These are phyloP conservation scores for Phytophthora sp. DNA, from an alignment of 352 stramenopile species.

Conservation along the genomic window DNA sequence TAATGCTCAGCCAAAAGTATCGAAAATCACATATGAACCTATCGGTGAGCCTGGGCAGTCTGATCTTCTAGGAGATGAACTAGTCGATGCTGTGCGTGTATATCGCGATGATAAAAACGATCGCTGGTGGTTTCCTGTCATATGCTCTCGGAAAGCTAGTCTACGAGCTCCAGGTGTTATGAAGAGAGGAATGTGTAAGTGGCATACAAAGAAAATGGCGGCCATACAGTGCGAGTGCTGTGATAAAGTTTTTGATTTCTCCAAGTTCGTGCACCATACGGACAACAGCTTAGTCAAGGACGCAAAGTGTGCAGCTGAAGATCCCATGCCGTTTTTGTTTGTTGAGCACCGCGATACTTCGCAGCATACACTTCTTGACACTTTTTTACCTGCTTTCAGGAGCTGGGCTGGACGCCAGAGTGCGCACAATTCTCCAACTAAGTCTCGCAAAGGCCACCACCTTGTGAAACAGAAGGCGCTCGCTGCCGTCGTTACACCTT, in stretches of 20 bases:
- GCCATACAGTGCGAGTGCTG: slow-evolving; percentile 29
- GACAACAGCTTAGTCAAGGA: slow-evolving; percentile 27
- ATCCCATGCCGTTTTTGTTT: slow-evolving; percentile 33
- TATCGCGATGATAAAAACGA: slow-evolving; percentile 5
- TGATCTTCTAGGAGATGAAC: slow-evolving; percentile 21
- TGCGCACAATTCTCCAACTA: slow-evolving; percentile 10
- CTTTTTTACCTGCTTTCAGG: slow-evolving; percentile 16
- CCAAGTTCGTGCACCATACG: slow-evolving; percentile 30
- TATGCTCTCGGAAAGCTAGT: slow-evolving; percentile 27
- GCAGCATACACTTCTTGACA: slow-evolving; percentile 14
- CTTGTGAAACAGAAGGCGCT: slow-evolving; percentile 3
- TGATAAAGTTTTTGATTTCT: slow-evolving; percentile 4
- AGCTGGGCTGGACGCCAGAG: slow-evolving; percentile 11
- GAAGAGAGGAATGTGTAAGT: slow-evolving; percentile 29
- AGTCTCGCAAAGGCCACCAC: slow-evolving; percentile 2
- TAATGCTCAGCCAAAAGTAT: too few relatives aligned
- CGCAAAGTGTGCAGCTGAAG: slow-evolving; percentile 13
- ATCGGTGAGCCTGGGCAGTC: slow-evolving; percentile 7
- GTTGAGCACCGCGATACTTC: slow-evolving; percentile 27
- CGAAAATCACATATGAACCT: slow-evolving; percentile 4
- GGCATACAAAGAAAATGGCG: slow-evolving; percentile 10
- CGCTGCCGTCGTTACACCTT: not conserved
- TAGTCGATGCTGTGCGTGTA: slow-evolving; percentile 29
- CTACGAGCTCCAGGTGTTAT: slow-evolving; percentile 20
- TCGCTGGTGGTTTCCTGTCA: slow-evolving; percentile 26